These are phyloP conservation scores for Trifolium subterraneum DNA, from an alignment of 306 rosid species.

Conservation along the genomic window DNA sequence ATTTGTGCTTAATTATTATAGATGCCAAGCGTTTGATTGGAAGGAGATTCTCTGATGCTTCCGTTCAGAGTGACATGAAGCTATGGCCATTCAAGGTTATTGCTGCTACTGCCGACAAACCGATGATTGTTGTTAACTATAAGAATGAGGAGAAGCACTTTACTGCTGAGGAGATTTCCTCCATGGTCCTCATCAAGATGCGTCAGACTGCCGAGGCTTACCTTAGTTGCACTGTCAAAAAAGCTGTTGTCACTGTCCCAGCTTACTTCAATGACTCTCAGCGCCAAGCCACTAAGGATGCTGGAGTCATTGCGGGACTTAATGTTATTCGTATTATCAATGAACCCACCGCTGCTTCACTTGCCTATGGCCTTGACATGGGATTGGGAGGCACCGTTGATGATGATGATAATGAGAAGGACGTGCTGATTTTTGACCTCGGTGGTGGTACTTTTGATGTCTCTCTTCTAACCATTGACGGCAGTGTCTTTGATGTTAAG, in stretches of 20 bases:
- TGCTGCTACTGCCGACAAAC: background rate
- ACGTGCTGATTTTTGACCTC: too few relatives aligned
- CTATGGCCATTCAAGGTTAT: conserved; percentile 1
- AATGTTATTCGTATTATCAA: background rate
- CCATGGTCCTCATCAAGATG: conserved; percentile 1
- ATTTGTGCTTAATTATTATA: background rate
- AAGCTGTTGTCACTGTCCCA: background rate
- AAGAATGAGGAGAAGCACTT: background rate
- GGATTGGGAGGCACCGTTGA: too few relatives aligned
- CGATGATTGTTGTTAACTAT: background rate
- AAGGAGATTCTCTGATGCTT: background rate
- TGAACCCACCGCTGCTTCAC: too few relatives aligned
- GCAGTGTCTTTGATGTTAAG: background rate
- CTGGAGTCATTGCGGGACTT: too few relatives aligned
- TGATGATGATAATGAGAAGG: too few relatives aligned
- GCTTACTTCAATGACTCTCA: background rate
- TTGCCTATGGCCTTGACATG: too few relatives aligned
- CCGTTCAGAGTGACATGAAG: conserved; percentile 14
- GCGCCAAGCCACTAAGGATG: too few relatives aligned
- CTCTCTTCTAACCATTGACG: background rate
- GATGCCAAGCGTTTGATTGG: conserved; percentile 5
- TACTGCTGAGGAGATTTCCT: background rate
- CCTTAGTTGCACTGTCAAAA: background rate
- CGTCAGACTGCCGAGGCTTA: background rate
- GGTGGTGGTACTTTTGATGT: conserved; percentile 1